Evolutionary conservation across 163 green algal species (phyloP).

Genomic region (Coccomyxa subellipsoidea): DNA sequence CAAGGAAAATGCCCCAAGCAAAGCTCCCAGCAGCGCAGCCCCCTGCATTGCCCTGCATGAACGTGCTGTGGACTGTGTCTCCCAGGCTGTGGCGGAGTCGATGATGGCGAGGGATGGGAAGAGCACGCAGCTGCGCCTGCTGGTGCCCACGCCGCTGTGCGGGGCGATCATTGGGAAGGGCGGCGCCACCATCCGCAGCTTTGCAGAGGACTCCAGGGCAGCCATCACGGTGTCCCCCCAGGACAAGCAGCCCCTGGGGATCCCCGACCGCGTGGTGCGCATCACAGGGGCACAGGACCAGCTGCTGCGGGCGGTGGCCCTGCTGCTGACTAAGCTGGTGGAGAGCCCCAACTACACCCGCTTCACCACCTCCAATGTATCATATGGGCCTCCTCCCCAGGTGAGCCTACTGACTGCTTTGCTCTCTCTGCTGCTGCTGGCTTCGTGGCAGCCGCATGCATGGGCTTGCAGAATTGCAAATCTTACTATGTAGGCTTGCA

Average conservation of each 20-base stretch:
- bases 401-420: background rate
- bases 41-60: background rate
- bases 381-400: conserved; percentile 1
- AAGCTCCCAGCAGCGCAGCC: background rate
- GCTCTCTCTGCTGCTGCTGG: too few relatives aligned
- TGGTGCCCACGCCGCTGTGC: conserved; percentile 73
- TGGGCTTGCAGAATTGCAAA: too few relatives aligned
- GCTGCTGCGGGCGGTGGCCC: conserved; percentile 60
- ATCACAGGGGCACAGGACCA: conserved; percentile 55
- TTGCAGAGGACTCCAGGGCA: conserved; percentile 62
- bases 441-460: too few relatives aligned
- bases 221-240: conserved; percentile 57
- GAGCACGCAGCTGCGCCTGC: conserved; percentile 37
- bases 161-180: conserved; percentile 77
- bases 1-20: background rate
- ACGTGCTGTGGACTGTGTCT: background rate
- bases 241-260: conserved; percentile 19
- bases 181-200: conserved; percentile 70
- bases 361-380: conserved; percentile 23
- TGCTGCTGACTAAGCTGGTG: conserved; percentile 62
- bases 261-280: conserved; percentile 55
- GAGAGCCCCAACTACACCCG: conserved; percentile 64
- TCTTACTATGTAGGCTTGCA: too few relatives aligned
- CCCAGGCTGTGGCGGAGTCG: conserved; percentile 18
- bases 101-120: conserved; percentile 24